Evolutionary conservation across 768 basidiomycete genomes (phyloP), one percentile per base, ranked within the genome.

Genomic region (Ramaria rubella): DNA sequence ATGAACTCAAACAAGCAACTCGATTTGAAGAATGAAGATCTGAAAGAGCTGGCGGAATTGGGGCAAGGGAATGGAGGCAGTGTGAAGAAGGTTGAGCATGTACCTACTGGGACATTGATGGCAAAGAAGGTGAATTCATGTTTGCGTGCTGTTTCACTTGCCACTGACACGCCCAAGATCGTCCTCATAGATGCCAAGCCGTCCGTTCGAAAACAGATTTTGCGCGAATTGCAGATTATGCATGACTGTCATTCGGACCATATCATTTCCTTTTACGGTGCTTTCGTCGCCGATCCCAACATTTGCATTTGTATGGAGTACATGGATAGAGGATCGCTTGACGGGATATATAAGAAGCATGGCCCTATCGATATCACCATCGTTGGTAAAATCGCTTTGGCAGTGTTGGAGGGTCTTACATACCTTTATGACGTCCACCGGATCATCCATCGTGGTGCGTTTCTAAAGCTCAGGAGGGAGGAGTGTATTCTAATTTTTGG

Each of bases 271-370:
- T 99, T 97, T 75, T 94, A 87, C 68, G 96, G 96, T 59, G 96
- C 96, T 52, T 99, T 93, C 73, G 77, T 98, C 30, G 85, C 89
- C 2, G 96, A 99, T 70, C 95, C 95, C 12, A 97, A 98, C 66
- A 95, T 99, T 67, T 96, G 96, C 71, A 95, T 97, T 52, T 98
- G 94, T 73, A 97, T 99, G 87, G 96, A 99, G 69, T 90, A 72
- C 70, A 88, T 88, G 90, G 88, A 95, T 78, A 94, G 91, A 69
- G 90, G 92, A 59, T 93, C 86, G 8, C 77, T 96, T 8, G 96
- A 99, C 69, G 84, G 86, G 30, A 94, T 99, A 62, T 98, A 98
- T 76, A 95, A 96, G 76, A 85, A 86, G 69, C 91, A 90, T 65
- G 96, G 96, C 1, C 76, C 96, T 29, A 91, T 99, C 65, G 86